Percentiles rank a stretch among this genome's conserved stretches.
phyloP scores from a whole-genome alignment of 2,329 filamentous ascomycete genomes.

The Alternaria gansuensis region DNA sequence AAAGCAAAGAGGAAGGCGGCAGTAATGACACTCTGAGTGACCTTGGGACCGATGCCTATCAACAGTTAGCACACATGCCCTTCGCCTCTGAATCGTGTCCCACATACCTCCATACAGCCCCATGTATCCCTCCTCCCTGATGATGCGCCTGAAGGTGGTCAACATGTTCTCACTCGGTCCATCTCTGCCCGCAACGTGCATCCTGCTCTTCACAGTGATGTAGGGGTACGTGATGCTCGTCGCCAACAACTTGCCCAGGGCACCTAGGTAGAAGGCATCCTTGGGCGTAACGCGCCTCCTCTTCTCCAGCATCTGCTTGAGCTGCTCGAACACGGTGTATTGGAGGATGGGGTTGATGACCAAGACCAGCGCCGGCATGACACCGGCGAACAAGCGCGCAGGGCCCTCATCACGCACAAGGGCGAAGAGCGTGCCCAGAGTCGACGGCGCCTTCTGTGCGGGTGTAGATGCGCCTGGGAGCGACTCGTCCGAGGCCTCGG shows the following conservation, averaged over 20 bases:
- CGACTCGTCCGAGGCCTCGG: conserved; percentile 56
- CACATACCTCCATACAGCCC: conserved; percentile 88
- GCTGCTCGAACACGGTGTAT: conserved; percentile 98
- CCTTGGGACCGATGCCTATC: conserved; percentile 90
- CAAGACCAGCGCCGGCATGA: conserved; percentile 88
- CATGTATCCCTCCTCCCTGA: conserved; percentile 87
- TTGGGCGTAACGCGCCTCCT: conserved; percentile 79
- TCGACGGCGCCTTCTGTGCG: conserved; percentile 71
- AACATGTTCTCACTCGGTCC: conserved; percentile 83
- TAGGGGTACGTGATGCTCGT: conserved; percentile 97
- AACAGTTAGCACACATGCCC: conserved; percentile 15
- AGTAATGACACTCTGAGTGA: conserved; percentile 95
- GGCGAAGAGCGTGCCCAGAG: conserved; percentile 80
- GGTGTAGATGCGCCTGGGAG: conserved; percentile 56
- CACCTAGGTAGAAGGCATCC: conserved; percentile 89
- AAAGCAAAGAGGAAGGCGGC: conserved; percentile 97
- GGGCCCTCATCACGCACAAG: conserved; percentile 86
- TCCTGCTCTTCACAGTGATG: conserved; percentile 97
- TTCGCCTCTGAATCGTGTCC: accelerated
- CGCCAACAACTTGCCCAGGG: conserved; percentile 91
- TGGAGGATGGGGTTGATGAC: conserved; percentile 99
- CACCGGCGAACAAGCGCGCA: conserved; percentile 85
- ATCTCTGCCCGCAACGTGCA: conserved; percentile 85
- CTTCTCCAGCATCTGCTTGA: conserved; percentile 90
- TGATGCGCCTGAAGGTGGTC: conserved; percentile 77